Conservation (phyloP, 208 protist genomes). For the Acanthamoeba royreba region DNA sequence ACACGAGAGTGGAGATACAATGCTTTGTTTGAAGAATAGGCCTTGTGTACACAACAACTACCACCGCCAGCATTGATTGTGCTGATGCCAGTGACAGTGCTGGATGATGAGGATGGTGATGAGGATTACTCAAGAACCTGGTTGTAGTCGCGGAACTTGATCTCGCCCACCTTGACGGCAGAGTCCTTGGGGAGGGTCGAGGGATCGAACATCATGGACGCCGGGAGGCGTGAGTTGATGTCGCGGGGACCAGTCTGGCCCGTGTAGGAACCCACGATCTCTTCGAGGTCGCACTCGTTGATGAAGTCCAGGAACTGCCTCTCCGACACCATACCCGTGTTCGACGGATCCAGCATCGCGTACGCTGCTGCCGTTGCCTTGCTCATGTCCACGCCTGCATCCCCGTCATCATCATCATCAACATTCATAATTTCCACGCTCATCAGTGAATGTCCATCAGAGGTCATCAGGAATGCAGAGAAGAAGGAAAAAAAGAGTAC, state of each 20-base stretch:
- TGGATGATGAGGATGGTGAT: neutral
- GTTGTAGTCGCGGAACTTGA: constrained; percentile 47
- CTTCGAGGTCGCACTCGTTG: constrained; percentile 29
- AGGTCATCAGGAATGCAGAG: neutral
- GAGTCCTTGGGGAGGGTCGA: constrained; percentile 38
- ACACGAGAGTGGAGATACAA: too few relatives aligned
- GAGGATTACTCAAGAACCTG: neutral
- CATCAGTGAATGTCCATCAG: too few relatives aligned
- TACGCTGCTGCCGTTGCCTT: neutral
- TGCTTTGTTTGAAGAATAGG: too few relatives aligned
- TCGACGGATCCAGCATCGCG: neutral
- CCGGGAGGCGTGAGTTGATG: neutral
- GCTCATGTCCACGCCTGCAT: neutral
- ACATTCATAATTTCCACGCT: neutral
- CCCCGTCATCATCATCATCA: neutral
- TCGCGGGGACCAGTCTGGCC: neutral
- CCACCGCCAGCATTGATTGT: too few relatives aligned
- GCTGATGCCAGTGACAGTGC: neutral
- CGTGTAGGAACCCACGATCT: constrained; percentile 14
- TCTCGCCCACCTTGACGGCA: constrained; percentile 1
- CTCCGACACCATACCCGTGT: neutral
- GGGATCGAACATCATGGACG: constrained; percentile 39
- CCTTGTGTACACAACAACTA: too few relatives aligned
- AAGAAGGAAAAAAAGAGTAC: neutral
- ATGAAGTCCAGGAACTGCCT: constrained; percentile 26